Conservation (phyloP, 257 asterid species). For the Handroanthus guayacan region DNA sequence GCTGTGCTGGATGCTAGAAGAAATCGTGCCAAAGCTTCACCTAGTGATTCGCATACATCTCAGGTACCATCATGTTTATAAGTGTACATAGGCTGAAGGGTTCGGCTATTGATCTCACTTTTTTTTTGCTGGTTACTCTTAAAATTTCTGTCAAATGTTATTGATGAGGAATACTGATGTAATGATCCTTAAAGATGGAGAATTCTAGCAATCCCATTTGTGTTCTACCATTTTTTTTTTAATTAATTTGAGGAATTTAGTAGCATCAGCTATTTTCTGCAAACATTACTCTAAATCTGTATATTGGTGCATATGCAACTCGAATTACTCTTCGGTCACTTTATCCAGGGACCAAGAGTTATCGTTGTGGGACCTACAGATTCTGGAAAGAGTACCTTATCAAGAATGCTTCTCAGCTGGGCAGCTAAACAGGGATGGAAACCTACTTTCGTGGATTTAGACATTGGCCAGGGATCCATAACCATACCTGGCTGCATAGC, state of each 20-base stretch:
- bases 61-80: slow-evolving; percentile 60
- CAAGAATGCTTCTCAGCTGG: slow-evolving; percentile 99
- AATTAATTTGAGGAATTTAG: too few species aligned
- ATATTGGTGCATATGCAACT: too few species aligned
- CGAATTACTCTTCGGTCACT: slow-evolving; percentile 19
- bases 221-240: too few species aligned
- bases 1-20: slow-evolving; percentile 93
- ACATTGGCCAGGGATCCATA: slow-evolving; percentile 97
- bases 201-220: too few species aligned
- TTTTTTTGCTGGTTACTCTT: too few species aligned
- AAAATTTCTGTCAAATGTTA: too few species aligned
- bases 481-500: slow-evolving; percentile 97
- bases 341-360: slow-evolving; percentile 91
- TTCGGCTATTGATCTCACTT: not conserved
- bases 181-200: too few species aligned
- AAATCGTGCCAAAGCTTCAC: slow-evolving; percentile 86
- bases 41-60: slow-evolving; percentile 83
- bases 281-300: too few species aligned
- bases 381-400: slow-evolving; percentile 96
- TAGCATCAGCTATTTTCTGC: too few species aligned
- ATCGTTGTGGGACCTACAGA: slow-evolving; percentile 98
- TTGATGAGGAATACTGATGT: too few species aligned
- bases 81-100: not conserved
- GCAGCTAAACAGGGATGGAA: slow-evolving; percentile 99
- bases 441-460: slow-evolving; percentile 98